A percentile compares a stretch with the other conserved stretches of the same genome.
Conservation (phyloP, 345 rosid genomes). For the Eucalyptus regnans region DNA sequence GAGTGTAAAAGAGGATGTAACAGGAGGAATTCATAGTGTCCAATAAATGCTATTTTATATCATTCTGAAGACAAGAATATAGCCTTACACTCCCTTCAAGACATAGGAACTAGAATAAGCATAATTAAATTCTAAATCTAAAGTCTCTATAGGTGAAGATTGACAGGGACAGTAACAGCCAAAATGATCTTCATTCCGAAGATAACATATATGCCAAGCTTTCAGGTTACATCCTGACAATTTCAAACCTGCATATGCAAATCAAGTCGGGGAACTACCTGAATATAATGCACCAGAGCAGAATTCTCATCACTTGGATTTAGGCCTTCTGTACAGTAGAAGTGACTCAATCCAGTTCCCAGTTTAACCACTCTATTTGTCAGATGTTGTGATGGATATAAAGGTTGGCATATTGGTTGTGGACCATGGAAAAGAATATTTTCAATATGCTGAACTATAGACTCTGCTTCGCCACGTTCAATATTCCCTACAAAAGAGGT, state of each 20-base stretch:
- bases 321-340: slow-evolving; percentile 49
- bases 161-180: not conserved
- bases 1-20: not conserved
- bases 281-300: slow-evolving; percentile 75
- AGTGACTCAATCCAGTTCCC: slow-evolving; percentile 37
- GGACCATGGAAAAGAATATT: slow-evolving; percentile 42
- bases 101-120: not conserved
- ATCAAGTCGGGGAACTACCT: slow-evolving; percentile 24
- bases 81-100: not conserved
- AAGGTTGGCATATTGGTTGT: slow-evolving; percentile 53
- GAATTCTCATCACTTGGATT: slow-evolving; percentile 83
- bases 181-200: not conserved
- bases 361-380: slow-evolving; percentile 76
- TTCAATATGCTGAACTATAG: slow-evolving; percentile 51
- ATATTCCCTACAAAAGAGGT: slow-evolving; percentile 48
- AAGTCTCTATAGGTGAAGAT: not conserved
- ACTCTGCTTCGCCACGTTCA: slow-evolving; percentile 55
- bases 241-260: not conserved
- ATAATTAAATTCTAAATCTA: not conserved
- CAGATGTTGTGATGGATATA: slow-evolving; percentile 68
- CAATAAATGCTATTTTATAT: not conserved
- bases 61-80: not conserved
- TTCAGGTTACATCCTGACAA: not conserved
- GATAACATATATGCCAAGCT: not conserved
- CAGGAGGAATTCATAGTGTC: not conserved